Conservation (phyloP, 805 yeast species). For the Hyphopichia homilentoma region DNA sequence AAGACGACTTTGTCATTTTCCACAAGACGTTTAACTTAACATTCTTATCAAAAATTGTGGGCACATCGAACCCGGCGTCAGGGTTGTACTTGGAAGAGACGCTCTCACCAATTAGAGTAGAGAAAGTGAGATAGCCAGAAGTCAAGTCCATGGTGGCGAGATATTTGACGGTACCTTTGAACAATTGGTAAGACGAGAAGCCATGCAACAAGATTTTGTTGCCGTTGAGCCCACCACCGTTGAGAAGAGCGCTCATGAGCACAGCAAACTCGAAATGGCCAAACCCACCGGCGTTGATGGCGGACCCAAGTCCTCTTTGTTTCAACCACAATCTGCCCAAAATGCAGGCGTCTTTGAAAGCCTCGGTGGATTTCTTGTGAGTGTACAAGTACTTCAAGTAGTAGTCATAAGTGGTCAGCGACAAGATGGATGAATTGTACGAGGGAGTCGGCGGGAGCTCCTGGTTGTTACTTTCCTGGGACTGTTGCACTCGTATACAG, state of each 20-base stretch:
- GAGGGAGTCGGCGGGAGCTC: conserved; percentile 74
- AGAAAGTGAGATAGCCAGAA: conserved; percentile 65
- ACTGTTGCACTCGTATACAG: conserved; percentile 67
- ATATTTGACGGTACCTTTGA: conserved; percentile 82
- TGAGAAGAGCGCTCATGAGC: conserved; percentile 73
- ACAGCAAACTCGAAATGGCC: conserved; percentile 89
- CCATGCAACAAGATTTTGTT: conserved; percentile 79
- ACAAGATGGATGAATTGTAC: conserved; percentile 76
- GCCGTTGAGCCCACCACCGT: conserved; percentile 78
- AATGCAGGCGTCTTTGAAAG: conserved; percentile 82
- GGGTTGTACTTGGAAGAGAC: conserved; percentile 40
- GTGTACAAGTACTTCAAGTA: conserved; percentile 75
- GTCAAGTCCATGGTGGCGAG: conserved; percentile 76
- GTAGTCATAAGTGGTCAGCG: conserved; percentile 65
- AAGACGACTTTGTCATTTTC: conserved; percentile 72
- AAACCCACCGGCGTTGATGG: conserved; percentile 70
- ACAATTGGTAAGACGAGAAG: conserved; percentile 87
- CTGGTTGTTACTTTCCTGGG: conserved; percentile 22
- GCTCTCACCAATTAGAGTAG: conserved; percentile 49
- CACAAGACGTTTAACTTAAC: conserved; percentile 77
- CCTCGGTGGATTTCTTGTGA: conserved; percentile 69
- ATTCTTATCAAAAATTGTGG: conserved; percentile 72
- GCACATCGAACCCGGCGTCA: conserved; percentile 61
- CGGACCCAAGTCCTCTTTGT: conserved; percentile 77
- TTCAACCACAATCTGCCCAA: conserved; percentile 87